Evolutionary conservation across 1,284 basidiomycete species (phyloP).

Genomic region (Hypsizygus ulmarius): DNA sequence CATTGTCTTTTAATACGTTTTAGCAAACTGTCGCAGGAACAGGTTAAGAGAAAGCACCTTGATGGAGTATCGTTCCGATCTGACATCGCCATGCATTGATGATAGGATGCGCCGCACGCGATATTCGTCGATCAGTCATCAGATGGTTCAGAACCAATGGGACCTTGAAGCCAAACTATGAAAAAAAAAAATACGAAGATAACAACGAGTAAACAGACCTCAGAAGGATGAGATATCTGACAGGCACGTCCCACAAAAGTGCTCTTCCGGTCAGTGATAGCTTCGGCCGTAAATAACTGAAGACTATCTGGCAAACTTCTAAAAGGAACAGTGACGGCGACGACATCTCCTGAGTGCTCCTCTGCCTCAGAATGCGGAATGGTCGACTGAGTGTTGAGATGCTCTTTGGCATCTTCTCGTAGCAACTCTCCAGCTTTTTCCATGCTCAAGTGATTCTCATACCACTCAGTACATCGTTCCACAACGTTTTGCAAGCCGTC

Average conservation of each 20-base stretch:
- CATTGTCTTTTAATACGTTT: slow-evolving; percentile 63
- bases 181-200: not conserved
- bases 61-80: slow-evolving; percentile 63
- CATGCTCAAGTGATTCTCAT: slow-evolving; percentile 57
- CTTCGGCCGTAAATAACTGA: slow-evolving; percentile 64
- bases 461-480: slow-evolving; percentile 69
- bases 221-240: slow-evolving; percentile 70
- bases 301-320: slow-evolving; percentile 56
- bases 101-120: slow-evolving; percentile 82
- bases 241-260: slow-evolving; percentile 83
- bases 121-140: slow-evolving; percentile 69
- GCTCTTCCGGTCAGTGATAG: slow-evolving; percentile 82
- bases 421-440: slow-evolving; percentile 56
- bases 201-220: slow-evolving; percentile 43
- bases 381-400: slow-evolving; percentile 12
- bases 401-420: slow-evolving; percentile 52
- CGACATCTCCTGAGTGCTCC: slow-evolving; percentile 14
- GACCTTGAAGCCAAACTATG: slow-evolving; percentile 44
- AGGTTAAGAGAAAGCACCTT: slow-evolving; percentile 47
- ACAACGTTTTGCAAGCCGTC: slow-evolving; percentile 83
- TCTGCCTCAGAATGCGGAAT: slow-evolving; percentile 7
- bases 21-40: not conserved
- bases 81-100: slow-evolving; percentile 88
- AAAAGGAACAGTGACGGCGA: slow-evolving; percentile 17
- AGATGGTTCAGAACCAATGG: slow-evolving; percentile 71